These are phyloP conservation scores for Escovopsis sp. DNA, from an alignment of 2,329 filamentous ascomycete species.

Conservation along the genomic window DNA sequence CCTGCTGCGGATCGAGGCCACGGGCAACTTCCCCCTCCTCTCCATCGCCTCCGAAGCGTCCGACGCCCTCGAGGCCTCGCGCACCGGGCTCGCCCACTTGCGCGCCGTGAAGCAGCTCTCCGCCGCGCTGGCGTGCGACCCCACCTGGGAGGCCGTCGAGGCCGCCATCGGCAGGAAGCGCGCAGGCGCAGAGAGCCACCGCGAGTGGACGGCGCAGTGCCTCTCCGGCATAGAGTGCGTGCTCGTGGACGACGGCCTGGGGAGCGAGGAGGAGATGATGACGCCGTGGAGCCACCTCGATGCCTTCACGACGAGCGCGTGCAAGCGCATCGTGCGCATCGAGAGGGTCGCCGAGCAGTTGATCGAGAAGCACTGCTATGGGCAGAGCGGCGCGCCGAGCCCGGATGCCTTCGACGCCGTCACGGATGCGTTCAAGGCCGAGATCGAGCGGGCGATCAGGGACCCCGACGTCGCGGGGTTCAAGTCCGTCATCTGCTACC, in stretches of 20 bases:
- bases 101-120: slow-evolving; percentile 57
- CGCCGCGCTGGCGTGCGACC: slow-evolving; percentile 45
- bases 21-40: slow-evolving; percentile 33
- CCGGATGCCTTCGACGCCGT: slow-evolving; percentile 19
- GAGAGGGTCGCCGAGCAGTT: slow-evolving; percentile 56
- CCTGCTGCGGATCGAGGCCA: slow-evolving; percentile 38
- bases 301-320: slow-evolving; percentile 45
- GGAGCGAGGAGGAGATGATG: slow-evolving; percentile 30
- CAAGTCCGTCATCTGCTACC: slow-evolving; percentile 73
- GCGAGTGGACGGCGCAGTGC: slow-evolving; percentile 47
- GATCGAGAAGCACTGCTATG: slow-evolving; percentile 29
- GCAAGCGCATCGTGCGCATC: slow-evolving; percentile 63
- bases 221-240: slow-evolving; percentile 59
- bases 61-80: slow-evolving; percentile 49
- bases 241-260: slow-evolving; percentile 65
- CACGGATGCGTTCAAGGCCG: slow-evolving; percentile 20
- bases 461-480: slow-evolving; percentile 62
- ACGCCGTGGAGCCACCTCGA: slow-evolving; percentile 50
- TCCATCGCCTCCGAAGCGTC: slow-evolving; percentile 60
- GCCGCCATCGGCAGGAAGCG: slow-evolving; percentile 28
- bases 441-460: slow-evolving; percentile 41
- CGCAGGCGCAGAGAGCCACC: slow-evolving; percentile 24
- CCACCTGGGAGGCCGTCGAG: slow-evolving; percentile 43
- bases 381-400: slow-evolving; percentile 13
- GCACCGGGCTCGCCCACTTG: slow-evolving; percentile 51